Conservation (phyloP, 2,329 filamentous ascomycete genomes). For the Lachnum nothofagi region DNA sequence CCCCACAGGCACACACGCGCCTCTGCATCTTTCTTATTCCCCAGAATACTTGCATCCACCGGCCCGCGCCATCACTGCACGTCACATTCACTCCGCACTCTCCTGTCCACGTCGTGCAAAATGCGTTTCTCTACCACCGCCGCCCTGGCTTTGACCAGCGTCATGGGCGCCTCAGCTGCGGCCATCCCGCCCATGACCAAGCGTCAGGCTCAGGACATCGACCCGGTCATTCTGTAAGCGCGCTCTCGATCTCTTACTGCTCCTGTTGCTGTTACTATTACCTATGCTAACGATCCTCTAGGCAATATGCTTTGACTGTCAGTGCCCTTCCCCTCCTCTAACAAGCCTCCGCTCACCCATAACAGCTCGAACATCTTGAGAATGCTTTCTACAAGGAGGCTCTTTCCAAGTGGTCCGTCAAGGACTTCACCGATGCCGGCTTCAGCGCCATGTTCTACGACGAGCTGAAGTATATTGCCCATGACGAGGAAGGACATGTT, state of each 20-base stretch:
- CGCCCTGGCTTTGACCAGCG: conserved; percentile 14
- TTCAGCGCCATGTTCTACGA: conserved; percentile 49
- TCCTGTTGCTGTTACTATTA: no score
- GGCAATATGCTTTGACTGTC: conserved; percentile 43
- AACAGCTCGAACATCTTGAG: conserved; percentile 52
- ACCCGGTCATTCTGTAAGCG: conserved; percentile 37
- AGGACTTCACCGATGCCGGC: conserved; percentile 49
- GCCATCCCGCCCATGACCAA: conserved; percentile 17
- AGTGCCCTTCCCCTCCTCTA: not conserved
- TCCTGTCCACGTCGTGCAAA: conserved; percentile 3
- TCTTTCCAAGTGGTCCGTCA: conserved; percentile 50
- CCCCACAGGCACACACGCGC: no score
- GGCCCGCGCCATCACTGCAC: not conserved
- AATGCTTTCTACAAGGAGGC: conserved; percentile 59
- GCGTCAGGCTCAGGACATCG: conserved; percentile 24
- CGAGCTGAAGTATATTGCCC: conserved; percentile 51
- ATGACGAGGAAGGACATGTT: conserved; percentile 56
- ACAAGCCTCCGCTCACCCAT: conserved; percentile 3
- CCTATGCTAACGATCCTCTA: no score
- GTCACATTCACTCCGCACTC: not conserved
- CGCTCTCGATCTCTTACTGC: no score
- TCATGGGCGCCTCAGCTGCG: conserved; percentile 11
- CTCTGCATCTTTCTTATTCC: no score
- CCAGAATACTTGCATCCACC: not conserved
- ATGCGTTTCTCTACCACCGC: conserved; percentile 27